These are phyloP conservation scores for Sedum album DNA, from an alignment of 164 flowering plant genomes.

Conservation along the genomic window DNA sequence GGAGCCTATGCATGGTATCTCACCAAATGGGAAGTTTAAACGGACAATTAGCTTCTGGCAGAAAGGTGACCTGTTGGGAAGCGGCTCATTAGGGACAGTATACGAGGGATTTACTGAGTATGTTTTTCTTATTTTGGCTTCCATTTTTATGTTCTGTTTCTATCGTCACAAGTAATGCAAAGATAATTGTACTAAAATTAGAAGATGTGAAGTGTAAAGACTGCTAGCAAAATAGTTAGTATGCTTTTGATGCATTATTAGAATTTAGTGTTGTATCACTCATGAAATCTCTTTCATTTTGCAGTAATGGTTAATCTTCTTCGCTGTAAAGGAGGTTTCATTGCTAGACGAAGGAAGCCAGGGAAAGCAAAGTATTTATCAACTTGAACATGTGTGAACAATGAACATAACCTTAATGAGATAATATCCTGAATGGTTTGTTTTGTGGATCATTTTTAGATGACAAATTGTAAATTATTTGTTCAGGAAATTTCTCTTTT, in stretches of 20 bases:
- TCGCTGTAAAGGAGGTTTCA: conserved; percentile 83
- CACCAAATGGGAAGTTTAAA: conserved; percentile 16
- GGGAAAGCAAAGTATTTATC: conserved; percentile 46
- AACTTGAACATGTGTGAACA: conserved; percentile 63
- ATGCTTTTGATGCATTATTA: background rate
- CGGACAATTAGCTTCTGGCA: conserved; percentile 16
- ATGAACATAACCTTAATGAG: background rate
- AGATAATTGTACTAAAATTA: background rate
- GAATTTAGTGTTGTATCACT: background rate
- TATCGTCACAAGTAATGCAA: background rate
- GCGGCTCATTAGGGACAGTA: conserved; percentile 22
- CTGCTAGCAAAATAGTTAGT: background rate
- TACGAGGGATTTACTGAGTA: conserved; percentile 22
- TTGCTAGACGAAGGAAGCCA: conserved; percentile 59
- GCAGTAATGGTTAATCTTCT: conserved; percentile 78
- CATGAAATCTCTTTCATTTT: conserved; percentile 9
- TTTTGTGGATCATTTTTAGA: background rate
- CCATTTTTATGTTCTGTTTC: background rate
- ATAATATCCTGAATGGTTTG: background rate
- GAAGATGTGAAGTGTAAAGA: too few relatives aligned
- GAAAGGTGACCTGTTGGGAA: conserved; percentile 20
- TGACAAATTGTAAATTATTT: background rate
- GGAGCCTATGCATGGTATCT: conserved; percentile 16
- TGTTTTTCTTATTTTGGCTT: background rate
- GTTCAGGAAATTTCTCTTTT: conserved; percentile 57